Conservation (phyloP, 2,329 filamentous ascomycete genomes). For the Penicillium sp. region DNA sequence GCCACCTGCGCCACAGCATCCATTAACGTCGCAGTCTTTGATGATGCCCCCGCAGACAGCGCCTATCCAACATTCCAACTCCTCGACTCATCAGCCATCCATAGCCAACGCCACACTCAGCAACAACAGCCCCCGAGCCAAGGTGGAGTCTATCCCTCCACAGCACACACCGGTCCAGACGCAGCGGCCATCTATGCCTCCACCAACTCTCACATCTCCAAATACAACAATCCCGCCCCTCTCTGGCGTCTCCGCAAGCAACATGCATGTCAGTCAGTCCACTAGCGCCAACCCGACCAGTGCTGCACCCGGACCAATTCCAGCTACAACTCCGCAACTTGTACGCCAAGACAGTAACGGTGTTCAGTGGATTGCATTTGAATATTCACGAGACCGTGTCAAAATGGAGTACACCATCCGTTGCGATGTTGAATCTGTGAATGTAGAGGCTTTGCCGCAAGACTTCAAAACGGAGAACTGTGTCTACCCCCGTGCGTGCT, state of each 20-base stretch:
- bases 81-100: constrained; percentile 38
- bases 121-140: constrained; percentile 56
- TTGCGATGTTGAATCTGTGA: constrained; percentile 95
- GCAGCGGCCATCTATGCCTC: constrained; percentile 9
- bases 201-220: constrained; percentile 7
- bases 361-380: constrained; percentile 98
- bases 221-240: constrained; percentile 5
- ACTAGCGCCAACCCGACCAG: constrained; percentile 70
- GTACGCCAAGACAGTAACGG: constrained; percentile 94
- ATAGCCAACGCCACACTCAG: constrained; percentile 55
- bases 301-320: constrained; percentile 91
- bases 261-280: constrained; percentile 34
- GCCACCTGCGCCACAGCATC: constrained; percentile 51
- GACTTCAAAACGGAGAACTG: constrained; percentile 99
- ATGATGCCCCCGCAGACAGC: constrained; percentile 48
- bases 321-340: constrained; percentile 89
- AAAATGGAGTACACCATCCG: constrained; percentile 99
- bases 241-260: constrained; percentile 25
- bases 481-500: constrained; percentile 93
- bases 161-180: constrained; percentile 25
- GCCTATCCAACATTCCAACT: constrained; percentile 21
- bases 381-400: constrained; percentile 92
- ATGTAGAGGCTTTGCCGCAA: constrained; percentile 74
- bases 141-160: constrained; percentile 42
- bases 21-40: constrained; percentile 53